phyloP scores from a whole-genome alignment of 2,329 filamentous ascomycete genomes.

The Calonectria crousiana region DNA sequence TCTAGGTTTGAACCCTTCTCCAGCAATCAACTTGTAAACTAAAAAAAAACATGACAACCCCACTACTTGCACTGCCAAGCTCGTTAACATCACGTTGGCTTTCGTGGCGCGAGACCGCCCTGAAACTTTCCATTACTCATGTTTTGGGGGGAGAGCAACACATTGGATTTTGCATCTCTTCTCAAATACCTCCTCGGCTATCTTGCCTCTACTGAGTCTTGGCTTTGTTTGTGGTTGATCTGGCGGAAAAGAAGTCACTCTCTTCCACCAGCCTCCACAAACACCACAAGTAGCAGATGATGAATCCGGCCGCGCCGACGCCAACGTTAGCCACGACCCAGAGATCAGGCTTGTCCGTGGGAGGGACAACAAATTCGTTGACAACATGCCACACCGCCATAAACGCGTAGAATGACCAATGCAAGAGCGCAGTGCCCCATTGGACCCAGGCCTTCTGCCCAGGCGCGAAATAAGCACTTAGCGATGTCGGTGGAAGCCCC shows the following conservation, averaged over 20 bases:
- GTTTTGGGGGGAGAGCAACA: not conserved
- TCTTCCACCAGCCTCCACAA: constrained; percentile 75
- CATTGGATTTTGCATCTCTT: constrained; percentile 11
- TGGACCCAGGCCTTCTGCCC: constrained; percentile 43
- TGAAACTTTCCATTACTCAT: not conserved
- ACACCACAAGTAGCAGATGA: constrained; percentile 92
- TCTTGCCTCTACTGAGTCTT: constrained; percentile 35
- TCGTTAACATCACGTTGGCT: not conserved
- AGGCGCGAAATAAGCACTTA: constrained; percentile 71
- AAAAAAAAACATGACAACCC: not conserved
- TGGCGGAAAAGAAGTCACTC: constrained; percentile 63
- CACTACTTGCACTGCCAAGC: not conserved
- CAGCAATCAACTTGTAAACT: not conserved
- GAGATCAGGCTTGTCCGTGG: constrained; percentile 85
- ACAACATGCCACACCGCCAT: constrained; percentile 87
- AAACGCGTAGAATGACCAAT: constrained; percentile 79
- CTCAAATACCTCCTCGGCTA: constrained; percentile 2
- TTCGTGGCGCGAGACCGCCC: not conserved
- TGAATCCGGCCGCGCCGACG: constrained; percentile 87
- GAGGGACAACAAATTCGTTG: constrained; percentile 77
- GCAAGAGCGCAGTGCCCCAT: constrained; percentile 75
- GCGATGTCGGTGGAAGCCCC: constrained; percentile 83
- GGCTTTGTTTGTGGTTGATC: constrained; percentile 51
- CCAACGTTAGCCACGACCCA: constrained; percentile 95
- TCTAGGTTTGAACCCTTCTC: not conserved